Conservation (phyloP, 106 monocot species). For the Dendrobium chrysotoxum region DNA sequence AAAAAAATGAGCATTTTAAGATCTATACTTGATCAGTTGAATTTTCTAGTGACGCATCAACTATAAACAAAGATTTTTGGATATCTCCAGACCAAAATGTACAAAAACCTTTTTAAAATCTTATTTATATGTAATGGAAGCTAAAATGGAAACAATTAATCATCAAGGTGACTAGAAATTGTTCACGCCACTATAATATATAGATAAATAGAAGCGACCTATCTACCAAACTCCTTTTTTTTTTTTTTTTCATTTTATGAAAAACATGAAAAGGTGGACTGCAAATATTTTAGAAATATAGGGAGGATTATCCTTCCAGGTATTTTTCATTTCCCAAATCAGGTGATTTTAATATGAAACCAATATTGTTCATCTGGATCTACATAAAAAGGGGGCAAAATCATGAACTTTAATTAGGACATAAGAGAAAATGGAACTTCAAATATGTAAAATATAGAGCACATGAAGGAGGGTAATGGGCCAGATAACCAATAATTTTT, state of each 20-base stretch:
- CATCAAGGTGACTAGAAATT: neutral
- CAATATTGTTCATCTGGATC: neutral
- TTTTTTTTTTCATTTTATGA: neutral
- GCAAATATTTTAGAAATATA: neutral
- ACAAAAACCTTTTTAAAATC: neutral
- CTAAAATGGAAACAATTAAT: neutral
- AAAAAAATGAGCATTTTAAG: too few relatives aligned
- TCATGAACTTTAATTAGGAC: neutral
- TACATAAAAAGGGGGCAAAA: neutral
- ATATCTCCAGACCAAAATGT: neutral
- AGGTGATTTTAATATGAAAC: neutral
- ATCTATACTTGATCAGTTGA: too few relatives aligned
- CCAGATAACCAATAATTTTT: neutral
- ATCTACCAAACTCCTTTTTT: too few relatives aligned
- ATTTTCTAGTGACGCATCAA: too few relatives aligned
- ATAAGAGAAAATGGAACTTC: neutral
- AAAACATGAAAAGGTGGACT: neutral
- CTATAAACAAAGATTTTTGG: neutral
- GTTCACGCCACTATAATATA: neutral
- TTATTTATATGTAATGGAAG: neutral
- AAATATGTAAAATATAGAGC: neutral
- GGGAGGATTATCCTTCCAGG: neutral
- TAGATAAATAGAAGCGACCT: too few relatives aligned
- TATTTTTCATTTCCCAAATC: neutral
- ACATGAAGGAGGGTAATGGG: neutral